These are phyloP conservation scores for Cyberlindnera xishuangbannaensis DNA, from an alignment of 805 yeast genomes.

Conservation along the genomic window DNA sequence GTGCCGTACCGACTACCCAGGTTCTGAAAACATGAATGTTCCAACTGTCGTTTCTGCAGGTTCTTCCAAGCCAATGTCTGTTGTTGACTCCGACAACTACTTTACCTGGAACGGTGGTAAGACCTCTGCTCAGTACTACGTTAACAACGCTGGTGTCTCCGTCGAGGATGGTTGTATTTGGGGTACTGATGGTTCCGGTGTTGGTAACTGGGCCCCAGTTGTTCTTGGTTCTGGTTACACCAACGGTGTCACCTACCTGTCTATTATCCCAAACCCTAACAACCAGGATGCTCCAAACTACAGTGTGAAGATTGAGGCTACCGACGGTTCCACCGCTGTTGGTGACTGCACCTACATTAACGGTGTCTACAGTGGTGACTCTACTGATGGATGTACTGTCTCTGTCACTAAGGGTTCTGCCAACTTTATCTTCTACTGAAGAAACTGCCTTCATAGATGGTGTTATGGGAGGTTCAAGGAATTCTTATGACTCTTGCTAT, in stretches of 20 bases:
- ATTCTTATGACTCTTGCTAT: too few relatives aligned
- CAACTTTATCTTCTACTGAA: constrained; percentile 64
- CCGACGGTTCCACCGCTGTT: constrained; percentile 37
- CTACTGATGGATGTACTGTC: constrained; percentile 84
- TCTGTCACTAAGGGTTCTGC: constrained; percentile 83
- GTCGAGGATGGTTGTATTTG: constrained; percentile 90
- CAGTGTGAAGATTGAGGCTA: constrained; percentile 74
- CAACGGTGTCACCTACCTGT: constrained; percentile 62
- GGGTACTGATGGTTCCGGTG: constrained; percentile 73
- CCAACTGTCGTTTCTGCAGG: constrained; percentile 84
- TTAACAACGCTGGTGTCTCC: constrained; percentile 92
- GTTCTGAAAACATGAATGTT: constrained; percentile 96
- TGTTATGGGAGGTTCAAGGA: too few relatives aligned
- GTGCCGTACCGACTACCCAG: constrained; percentile 99
- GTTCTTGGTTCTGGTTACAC: constrained; percentile 90
- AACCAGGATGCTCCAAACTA: constrained; percentile 61
- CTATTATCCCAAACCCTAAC: constrained; percentile 95
- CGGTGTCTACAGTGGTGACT: constrained; percentile 63
- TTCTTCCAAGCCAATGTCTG: constrained; percentile 57
- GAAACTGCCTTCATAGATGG: not conserved
- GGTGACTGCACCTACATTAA: constrained; percentile 80
- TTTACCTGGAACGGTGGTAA: constrained; percentile 74
- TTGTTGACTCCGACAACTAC: constrained; percentile 72
- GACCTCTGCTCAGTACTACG: constrained; percentile 96
- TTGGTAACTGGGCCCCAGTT: constrained; percentile 98